Evolutionary conservation across 306 rosid genomes (phyloP).

Genomic region (Ammopiptanthus mongolicus): DNA sequence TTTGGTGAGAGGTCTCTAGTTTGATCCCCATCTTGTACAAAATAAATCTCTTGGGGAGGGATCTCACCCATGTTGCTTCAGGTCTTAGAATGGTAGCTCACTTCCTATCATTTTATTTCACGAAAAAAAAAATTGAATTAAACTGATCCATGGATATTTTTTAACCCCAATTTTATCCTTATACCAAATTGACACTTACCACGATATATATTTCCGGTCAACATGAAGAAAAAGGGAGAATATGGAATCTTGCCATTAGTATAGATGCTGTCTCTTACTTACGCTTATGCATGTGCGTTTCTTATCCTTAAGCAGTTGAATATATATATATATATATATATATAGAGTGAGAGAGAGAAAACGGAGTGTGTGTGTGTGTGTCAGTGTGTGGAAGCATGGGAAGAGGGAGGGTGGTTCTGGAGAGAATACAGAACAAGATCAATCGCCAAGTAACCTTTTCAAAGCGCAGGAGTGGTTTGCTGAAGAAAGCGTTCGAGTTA

Average conservation of each 20-base stretch:
- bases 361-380: background rate
- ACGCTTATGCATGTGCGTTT: background rate
- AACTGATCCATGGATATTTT: too few relatives aligned
- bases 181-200: background rate
- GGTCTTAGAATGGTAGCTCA: too few relatives aligned
- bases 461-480: constrained; percentile 66
- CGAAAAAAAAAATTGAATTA: too few relatives aligned
- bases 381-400: constrained; percentile 32
- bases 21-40: too few relatives aligned
- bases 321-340: background rate
- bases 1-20: too few relatives aligned
- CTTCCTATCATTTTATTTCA: too few relatives aligned
- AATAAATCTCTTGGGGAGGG: too few relatives aligned
- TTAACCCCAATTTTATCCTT: background rate
- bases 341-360: background rate
- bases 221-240: background rate
- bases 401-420: constrained; percentile 73
- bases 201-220: background rate
- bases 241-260: background rate
- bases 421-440: constrained; percentile 82
- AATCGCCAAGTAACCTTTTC: constrained; percentile 86
- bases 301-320: background rate
- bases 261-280: background rate
- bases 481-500: constrained; percentile 77
- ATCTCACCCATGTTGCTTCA: too few relatives aligned